Evolutionary conservation across 163 green algal species (phyloP), one percentile per base, ranked within the genome.

Genomic region (Coccomyxa subellipsoidea): DNA sequence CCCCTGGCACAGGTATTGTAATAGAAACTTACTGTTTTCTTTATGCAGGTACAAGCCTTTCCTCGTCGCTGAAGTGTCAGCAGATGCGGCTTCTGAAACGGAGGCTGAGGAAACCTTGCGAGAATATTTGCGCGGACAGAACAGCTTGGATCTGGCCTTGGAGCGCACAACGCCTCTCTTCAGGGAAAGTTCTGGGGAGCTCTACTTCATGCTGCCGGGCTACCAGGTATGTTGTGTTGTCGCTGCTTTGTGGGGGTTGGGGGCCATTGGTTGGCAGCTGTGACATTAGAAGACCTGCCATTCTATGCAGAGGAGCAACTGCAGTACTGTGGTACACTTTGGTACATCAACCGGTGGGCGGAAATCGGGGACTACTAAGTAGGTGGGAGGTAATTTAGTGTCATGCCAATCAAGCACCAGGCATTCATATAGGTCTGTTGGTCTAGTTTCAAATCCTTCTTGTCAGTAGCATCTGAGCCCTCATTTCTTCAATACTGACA

Each of bases 81-180:
- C 66, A 2, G 18, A 34, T 35, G 27, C 27, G 18, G 21, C 29
- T 21, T 3, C 47, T 36, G 38, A 71, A n/a, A 36, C 77, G 35
- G 69, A 53, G 76, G 31, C 77, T 27, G 31, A 78, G 54, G 59
- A 66, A 35, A 37, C 38, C 18, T 39, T 84, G 31, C 32, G 69
- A 38, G 39, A 66, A 7, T 85, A 80, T 21, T 37, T 83, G 27
- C 69, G 76, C 2, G n/a, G 75, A 32, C 39, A 38, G 31, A 85
- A 85, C 40, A 47, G 76, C 5, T 21, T 66, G 4, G 34, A 78
- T 10, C 35, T 81, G 77, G 47, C 35, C 32, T 54, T 85, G 0
- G 69, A 71, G 29, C 80, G 81, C 34, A 85, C 82, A 18, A 85
- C 82, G n/a, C 82, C 82, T 35, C 66, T 85, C 10, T 85, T 82